Evolutionary conservation across 2,329 filamentous ascomycete species (phyloP).

Genomic region (Lasiodiplodia sp.): DNA sequence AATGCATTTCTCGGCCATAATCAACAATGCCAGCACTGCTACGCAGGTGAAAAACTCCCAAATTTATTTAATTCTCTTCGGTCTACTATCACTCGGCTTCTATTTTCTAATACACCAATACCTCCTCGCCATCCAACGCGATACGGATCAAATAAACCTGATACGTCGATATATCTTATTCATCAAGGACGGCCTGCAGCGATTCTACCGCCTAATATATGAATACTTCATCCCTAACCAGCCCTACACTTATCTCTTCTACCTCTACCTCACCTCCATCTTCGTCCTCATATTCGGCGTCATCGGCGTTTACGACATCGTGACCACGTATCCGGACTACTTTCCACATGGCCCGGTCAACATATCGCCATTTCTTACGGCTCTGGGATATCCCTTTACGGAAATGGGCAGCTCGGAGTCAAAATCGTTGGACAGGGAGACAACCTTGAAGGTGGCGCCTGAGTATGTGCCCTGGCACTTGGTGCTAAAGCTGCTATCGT

Average conservation of each 20-base stretch:
- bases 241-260: background rate
- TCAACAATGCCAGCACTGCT: too few species aligned
- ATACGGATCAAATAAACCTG: too few species aligned
- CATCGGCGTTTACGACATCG: background rate
- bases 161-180: background rate
- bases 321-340: background rate
- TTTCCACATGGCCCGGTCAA: background rate
- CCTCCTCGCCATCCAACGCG: too few species aligned
- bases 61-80: too few species aligned
- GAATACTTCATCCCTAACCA: background rate
- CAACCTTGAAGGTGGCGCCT: too few species aligned
- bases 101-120: too few species aligned
- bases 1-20: too few species aligned
- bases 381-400: background rate
- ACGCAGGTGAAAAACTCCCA: too few species aligned
- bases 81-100: too few species aligned
- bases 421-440: background rate
- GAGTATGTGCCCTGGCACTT: too few species aligned
- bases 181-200: background rate
- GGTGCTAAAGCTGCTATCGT: too few species aligned
- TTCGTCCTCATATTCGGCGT: background rate
- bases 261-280: background rate
- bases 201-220: background rate
- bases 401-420: background rate
- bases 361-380: background rate